Evolutionary conservation across 805 yeast species (phyloP), one percentile per base, ranked within the genome.

Genomic region (Yarrowia sp.): DNA sequence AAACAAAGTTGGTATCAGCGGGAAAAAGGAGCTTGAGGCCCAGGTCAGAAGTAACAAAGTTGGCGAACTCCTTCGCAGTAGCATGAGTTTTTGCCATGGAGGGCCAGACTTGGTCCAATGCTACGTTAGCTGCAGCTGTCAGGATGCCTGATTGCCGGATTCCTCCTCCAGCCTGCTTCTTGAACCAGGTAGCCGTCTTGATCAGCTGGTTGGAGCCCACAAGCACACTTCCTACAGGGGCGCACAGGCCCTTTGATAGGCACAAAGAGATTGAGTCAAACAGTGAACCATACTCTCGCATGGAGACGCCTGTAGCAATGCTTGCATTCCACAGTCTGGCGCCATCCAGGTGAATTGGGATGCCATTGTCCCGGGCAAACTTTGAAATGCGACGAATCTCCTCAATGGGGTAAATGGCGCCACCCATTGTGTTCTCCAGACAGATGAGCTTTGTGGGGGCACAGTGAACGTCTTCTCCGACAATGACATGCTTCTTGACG

Each of bases 261-360:
- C 98, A 93, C 63, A 93, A 83, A 15, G 97, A 91, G 58, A 93
- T 90, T n/a, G 95, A 87, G 78, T 92, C 98, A 76, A 92, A 92
- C 70, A 86, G 80, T 70, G 83, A 81, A 72, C 96, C 90, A 77
- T 87, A 92, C 73, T 91, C 91, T 19, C 77, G 78, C 70, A 92
- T 78, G 17, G 91, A 79, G 43, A 90, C 81, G 33, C 90, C 92
- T 10, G 91, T 85, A 34, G 84, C 93, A 13, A 84, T 89, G 47
- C 87, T 81, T n/a, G 97, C 97, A 76, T 90, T 91, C 93, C 96
- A 92, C 63, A 93, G 79, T 73, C 98, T 84, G n/a, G 98, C 98
- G 70, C 98, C 98, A 76, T 93, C 98, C 73, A 92, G 85, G 74
- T 94, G 98, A 72, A 92, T 77, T 68, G 80, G 83, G 67, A 91